A percentile compares a stretch with the other conserved stretches of the same genome.
Evolutionary conservation across 148 eudicot genomes (phyloP).

Genomic region (Spergularia bocconei): DNA sequence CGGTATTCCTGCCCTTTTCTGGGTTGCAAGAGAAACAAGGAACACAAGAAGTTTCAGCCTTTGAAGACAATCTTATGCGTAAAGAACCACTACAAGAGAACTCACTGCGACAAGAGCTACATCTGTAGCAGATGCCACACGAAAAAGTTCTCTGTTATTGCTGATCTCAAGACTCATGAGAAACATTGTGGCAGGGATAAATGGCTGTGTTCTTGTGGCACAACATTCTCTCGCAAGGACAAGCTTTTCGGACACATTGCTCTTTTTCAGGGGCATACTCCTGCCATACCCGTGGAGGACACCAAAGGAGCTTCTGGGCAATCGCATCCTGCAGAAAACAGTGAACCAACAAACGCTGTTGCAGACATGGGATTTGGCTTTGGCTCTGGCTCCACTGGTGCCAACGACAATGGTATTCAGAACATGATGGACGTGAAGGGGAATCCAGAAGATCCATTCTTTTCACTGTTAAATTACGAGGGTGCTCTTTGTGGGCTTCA

Average conservation of each 20-base stretch:
- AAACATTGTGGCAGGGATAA: conserved; percentile 95
- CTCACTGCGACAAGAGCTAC: conserved; percentile 92
- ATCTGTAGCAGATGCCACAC: conserved; percentile 86
- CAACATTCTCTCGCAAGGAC: conserved; percentile 93
- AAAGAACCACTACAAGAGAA: conserved; percentile 92
- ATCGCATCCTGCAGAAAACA: conserved; percentile 43
- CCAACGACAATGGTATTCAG: conserved; percentile 30
- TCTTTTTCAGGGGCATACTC: conserved; percentile 93
- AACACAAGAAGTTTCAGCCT: conserved; percentile 90
- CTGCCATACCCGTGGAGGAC: conserved; percentile 82
- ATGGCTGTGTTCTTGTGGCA: conserved; percentile 98
- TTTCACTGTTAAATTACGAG: conserved; percentile 65
- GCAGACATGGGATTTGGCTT: conserved; percentile 39
- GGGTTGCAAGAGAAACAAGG: conserved; percentile 94
- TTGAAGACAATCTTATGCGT: conserved; percentile 88
- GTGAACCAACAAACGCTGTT: conserved; percentile 33
- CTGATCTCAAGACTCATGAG: conserved; percentile 95
- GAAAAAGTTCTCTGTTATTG: conserved; percentile 89
- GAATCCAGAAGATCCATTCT: conserved; percentile 50
- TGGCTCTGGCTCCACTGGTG: conserved; percentile 31
- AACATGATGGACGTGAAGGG: conserved; percentile 43
- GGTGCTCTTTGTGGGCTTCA: conserved; percentile 54
- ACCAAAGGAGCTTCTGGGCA: conserved; percentile 38
- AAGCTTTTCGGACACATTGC: conserved; percentile 96
- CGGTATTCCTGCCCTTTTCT: conserved; percentile 85